Percentiles rank a stretch among this genome's conserved stretches.
These are phyloP conservation scores for Bocquillonia castaneifolia DNA, from an alignment of 441 rosid genomes.

Conservation along the genomic window DNA sequence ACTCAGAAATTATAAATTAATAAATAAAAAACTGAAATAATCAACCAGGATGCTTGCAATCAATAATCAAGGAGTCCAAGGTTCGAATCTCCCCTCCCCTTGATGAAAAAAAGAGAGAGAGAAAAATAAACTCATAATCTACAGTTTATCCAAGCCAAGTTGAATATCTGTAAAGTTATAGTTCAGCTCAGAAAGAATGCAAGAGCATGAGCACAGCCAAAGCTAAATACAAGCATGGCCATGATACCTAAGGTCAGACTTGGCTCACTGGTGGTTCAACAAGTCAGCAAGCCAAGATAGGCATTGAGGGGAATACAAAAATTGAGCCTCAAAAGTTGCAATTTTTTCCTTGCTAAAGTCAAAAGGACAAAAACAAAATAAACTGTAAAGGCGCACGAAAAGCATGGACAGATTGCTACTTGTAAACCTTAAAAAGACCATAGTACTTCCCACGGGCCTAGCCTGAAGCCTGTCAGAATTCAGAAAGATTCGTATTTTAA, in stretches of 20 bases:
- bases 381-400: neutral
- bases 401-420: neutral
- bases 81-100: too few relatives aligned
- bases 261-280: neutral
- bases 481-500: neutral
- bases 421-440: neutral
- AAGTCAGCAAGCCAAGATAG: neutral
- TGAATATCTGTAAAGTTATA: neutral
- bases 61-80: too few relatives aligned
- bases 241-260: conserved; percentile 8
- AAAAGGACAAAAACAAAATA: neutral
- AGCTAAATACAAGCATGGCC: neutral
- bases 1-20: conserved; percentile 10
- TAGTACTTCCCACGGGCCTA: neutral
- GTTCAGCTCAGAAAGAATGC: conserved; percentile 3
- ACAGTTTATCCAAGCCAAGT: neutral
- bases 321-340: neutral
- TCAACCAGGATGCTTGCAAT: too few relatives aligned
- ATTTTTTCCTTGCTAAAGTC: neutral
- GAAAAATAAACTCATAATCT: too few relatives aligned
- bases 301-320: neutral
- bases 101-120: too few relatives aligned
- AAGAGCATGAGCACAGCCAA: neutral
- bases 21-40: conserved; percentile 15
- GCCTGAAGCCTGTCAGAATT: too few relatives aligned